These are phyloP conservation scores for Cystobasidium slooffiae DNA, from an alignment of 1,284 basidiomycete genomes.

Conservation along the genomic window DNA sequence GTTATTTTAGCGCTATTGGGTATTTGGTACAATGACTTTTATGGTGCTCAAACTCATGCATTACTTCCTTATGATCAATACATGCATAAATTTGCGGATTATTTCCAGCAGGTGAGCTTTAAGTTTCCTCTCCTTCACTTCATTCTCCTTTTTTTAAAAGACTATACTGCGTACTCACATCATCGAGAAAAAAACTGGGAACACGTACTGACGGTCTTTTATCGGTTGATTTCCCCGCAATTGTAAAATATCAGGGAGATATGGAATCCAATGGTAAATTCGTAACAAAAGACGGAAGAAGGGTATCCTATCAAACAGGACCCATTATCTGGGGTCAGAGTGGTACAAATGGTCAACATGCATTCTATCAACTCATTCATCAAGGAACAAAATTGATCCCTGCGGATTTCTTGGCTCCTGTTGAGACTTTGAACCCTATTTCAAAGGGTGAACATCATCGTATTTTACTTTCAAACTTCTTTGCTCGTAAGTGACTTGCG, in stretches of 20 bases:
- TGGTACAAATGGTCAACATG: slow-evolving; percentile 96
- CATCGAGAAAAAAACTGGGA: too few species aligned
- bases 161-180: too few species aligned
- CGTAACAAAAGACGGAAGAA: slow-evolving; percentile 88
- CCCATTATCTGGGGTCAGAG: slow-evolving; percentile 99
- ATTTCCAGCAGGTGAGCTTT: slow-evolving; percentile 84
- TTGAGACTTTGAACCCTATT: slow-evolving; percentile 91
- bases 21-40: slow-evolving; percentile 99
- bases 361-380: slow-evolving; percentile 75
- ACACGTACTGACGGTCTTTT: too few species aligned
- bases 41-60: slow-evolving; percentile 86
- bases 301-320: slow-evolving; percentile 96
- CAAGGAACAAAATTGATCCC: slow-evolving; percentile 55
- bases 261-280: slow-evolving; percentile 99
- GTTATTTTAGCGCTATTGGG: slow-evolving; percentile 89
- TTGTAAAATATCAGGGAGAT: slow-evolving; percentile 67
- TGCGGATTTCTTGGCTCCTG: slow-evolving; percentile 91
- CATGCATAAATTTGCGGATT: slow-evolving; percentile 98
- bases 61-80: slow-evolving; percentile 96
- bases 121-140: neutral
- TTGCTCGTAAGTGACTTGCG: slow-evolving; percentile 65
- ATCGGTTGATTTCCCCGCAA: neutral
- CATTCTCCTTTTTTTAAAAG: too few species aligned
- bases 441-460: slow-evolving; percentile 87
- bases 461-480: slow-evolving; percentile 96